Evolutionary conservation across 805 yeast genomes (phyloP).

Genomic region (Priceomyces carsonii): DNA sequence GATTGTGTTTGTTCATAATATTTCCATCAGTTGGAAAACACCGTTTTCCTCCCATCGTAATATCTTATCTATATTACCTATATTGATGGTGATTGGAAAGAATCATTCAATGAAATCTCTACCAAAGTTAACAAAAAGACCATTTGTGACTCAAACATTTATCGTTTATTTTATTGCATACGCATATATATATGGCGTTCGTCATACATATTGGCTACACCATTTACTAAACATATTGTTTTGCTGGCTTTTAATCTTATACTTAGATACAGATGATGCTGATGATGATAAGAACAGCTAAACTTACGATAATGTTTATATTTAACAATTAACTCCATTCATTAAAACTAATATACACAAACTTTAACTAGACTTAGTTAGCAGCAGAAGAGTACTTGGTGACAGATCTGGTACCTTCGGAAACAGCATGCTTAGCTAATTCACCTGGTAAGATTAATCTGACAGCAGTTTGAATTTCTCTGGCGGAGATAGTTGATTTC

Average conservation of each 20-base stretch:
- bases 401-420: slow-evolving; percentile 98
- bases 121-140: slow-evolving; percentile 31
- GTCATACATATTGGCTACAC: slow-evolving; percentile 85
- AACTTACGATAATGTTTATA: neutral
- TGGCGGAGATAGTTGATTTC: slow-evolving; percentile 95
- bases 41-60: slow-evolving; percentile 89
- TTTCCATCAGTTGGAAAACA: slow-evolving; percentile 75
- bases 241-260: slow-evolving; percentile 45
- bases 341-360: slow-evolving; percentile 16
- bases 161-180: slow-evolving; percentile 58
- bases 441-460: slow-evolving; percentile 98
- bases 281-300: slow-evolving; percentile 1
- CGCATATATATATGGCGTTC: slow-evolving; percentile 69
- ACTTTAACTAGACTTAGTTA: slow-evolving; percentile 21
- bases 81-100: slow-evolving; percentile 57
- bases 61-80: slow-evolving; percentile 73
- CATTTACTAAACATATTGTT: slow-evolving; percentile 68
- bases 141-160: slow-evolving; percentile 21
- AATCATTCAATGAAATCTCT: slow-evolving; percentile 51
- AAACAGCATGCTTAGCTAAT: slow-evolving; percentile 96
- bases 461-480: slow-evolving; percentile 98
- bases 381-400: slow-evolving; percentile 86
- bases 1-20: slow-evolving; percentile 78
- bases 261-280: slow-evolving; percentile 6
- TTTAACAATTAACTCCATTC: slow-evolving; percentile 10